These are phyloP conservation scores for Madurella fahalii DNA, from an alignment of 2,329 filamentous ascomycete genomes.

Conservation along the genomic window DNA sequence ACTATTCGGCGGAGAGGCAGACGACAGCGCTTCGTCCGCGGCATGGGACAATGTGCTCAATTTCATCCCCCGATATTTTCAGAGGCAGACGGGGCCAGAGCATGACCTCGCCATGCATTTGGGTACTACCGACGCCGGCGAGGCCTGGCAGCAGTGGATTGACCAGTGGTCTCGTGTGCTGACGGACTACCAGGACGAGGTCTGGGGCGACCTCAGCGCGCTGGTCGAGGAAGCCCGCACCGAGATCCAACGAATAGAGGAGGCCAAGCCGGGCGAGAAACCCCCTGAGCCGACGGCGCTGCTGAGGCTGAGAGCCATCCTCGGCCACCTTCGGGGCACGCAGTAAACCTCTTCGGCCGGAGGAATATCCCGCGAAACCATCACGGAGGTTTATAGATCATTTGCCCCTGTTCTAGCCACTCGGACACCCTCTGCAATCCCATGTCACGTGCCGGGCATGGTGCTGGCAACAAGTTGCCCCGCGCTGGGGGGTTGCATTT, in stretches of 20 bases:
- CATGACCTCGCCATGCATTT: constrained; percentile 31
- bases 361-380: neutral
- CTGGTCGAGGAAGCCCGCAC: constrained; percentile 52
- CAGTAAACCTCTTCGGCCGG: neutral
- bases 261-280: constrained; percentile 21
- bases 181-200: constrained; percentile 57
- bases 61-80: constrained; percentile 43
- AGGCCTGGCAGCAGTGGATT: constrained; percentile 46
- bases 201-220: constrained; percentile 61
- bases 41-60: constrained; percentile 47
- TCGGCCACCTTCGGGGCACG: constrained; percentile 37
- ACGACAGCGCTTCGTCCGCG: constrained; percentile 13
- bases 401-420: neutral
- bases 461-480: neutral
- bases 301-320: constrained; percentile 37
- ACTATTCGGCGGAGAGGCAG: constrained; percentile 34
- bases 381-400: neutral
- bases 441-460: neutral
- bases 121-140: constrained; percentile 37
- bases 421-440: neutral
- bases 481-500: constrained; percentile 11
- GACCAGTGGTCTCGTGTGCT: constrained; percentile 55
- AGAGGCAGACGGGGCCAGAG: neutral
- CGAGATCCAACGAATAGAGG: constrained; percentile 48
- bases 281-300: constrained; percentile 34